A percentile compares a stretch with the other conserved stretches of the same genome.
Evolutionary conservation across 225 moss, liverwort and hornwort species (phyloP).

Genomic region (Antitrichia curtipendula): DNA sequence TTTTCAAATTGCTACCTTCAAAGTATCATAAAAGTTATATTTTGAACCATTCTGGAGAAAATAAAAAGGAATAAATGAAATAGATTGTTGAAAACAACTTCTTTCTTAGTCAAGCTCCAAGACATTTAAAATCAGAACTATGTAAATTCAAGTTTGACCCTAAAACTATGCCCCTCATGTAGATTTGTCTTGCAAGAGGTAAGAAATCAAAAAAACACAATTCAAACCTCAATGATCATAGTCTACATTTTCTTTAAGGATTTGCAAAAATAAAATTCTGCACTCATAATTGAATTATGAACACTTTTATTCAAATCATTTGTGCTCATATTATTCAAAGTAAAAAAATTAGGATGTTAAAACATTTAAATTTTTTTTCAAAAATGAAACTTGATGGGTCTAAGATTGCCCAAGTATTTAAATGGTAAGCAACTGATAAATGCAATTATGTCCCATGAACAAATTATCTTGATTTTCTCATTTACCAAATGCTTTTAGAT

Average conservation of each 20-base stretch:
- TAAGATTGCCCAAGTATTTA: neutral
- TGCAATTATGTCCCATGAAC: neutral
- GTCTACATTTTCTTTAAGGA: no score
- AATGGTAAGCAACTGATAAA: neutral
- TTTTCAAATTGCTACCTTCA: rapidly evolving
- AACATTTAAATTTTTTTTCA: no score
- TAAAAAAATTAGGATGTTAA: neutral
- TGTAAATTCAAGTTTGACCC: neutral
- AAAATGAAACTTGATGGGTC: neutral
- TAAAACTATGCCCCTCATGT: rapidly evolving
- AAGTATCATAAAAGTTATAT: neutral
- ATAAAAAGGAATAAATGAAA: neutral
- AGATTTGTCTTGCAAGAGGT: neutral
- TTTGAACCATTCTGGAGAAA: rapidly evolving
- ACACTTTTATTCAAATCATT: neutral
- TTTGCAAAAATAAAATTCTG: neutral
- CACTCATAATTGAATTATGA: neutral
- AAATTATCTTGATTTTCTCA: neutral
- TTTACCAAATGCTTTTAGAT: neutral
- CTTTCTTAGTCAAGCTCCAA: neutral
- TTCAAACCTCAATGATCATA: neutral
- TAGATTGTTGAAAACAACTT: neutral
- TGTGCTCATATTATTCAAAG: neutral
- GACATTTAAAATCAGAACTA: neutral
- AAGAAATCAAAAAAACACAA: neutral